These are phyloP conservation scores for Pezicula carpinea DNA, from an alignment of 2,329 filamentous ascomycete genomes.

Conservation along the genomic window DNA sequence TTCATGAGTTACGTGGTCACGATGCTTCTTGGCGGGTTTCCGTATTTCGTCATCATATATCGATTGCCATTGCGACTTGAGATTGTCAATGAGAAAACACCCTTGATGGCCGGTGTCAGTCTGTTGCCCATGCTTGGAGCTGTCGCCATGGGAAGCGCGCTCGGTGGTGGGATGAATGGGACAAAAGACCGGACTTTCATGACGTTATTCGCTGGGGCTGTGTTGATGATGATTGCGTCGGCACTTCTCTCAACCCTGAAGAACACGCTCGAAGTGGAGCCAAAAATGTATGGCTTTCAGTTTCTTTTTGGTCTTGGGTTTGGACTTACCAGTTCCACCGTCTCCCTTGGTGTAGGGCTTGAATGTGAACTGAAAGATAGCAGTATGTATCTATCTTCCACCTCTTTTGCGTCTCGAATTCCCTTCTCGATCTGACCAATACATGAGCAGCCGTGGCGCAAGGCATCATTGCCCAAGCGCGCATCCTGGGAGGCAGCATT, in stretches of 20 bases:
- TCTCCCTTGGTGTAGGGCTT: constrained; percentile 48
- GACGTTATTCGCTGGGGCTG: constrained; percentile 44
- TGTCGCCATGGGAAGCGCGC: constrained; percentile 51
- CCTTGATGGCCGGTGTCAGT: constrained; percentile 51
- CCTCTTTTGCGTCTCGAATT: too few species aligned
- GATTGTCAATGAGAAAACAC: constrained; percentile 48
- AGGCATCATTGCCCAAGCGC: constrained; percentile 54
- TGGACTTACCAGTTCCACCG: constrained; percentile 36
- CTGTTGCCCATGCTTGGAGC: constrained; percentile 54
- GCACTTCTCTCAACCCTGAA: constrained; percentile 41
- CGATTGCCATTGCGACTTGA: constrained; percentile 57
- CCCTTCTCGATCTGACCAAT: not conserved
- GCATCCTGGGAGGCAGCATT: constrained; percentile 55
- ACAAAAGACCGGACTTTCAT: constrained; percentile 49
- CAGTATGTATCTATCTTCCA: constrained; percentile 23
- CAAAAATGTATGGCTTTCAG: constrained; percentile 44
- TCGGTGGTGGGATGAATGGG: constrained; percentile 49
- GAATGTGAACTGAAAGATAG: constrained; percentile 37
- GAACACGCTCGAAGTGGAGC: constrained; percentile 5
- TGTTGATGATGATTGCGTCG: constrained; percentile 48
- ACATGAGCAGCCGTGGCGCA: constrained; percentile 44
- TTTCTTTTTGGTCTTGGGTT: constrained; percentile 54
- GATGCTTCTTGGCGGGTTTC: constrained; percentile 52
- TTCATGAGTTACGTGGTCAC: constrained; percentile 28
- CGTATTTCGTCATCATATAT: constrained; percentile 54